A percentile compares a stretch with the other conserved stretches of the same genome.
Conservation (phyloP, 2,329 filamentous ascomycete species). For the Beauveria bassiana region DNA sequence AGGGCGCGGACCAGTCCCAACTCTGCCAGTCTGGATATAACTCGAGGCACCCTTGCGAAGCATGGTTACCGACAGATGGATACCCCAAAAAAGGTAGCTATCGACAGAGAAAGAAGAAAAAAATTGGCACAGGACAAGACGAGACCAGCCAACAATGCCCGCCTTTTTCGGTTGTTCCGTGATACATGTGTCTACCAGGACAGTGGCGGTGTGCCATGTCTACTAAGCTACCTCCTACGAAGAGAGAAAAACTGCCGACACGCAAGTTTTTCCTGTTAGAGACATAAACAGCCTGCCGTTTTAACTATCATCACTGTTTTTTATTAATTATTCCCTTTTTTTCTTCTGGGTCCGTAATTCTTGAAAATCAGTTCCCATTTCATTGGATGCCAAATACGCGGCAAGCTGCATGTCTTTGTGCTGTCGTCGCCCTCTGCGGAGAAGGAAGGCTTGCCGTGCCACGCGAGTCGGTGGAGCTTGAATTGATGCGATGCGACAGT, state of each 20-base stretch:
- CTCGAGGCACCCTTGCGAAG: constrained; percentile 3
- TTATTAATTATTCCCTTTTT: background rate
- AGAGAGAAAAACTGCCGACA: background rate
- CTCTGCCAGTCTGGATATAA: background rate
- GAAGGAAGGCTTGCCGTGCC: background rate
- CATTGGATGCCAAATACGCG: background rate
- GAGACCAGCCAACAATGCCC: background rate
- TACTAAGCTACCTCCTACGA: background rate
- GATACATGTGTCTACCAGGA: background rate
- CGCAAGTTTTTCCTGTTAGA: background rate
- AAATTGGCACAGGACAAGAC: background rate
- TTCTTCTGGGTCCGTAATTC: background rate
- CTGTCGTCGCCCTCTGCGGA: background rate
- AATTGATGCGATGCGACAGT: background rate
- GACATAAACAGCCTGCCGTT: background rate
- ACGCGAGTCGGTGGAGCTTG: constrained; percentile 1
- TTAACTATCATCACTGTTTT: background rate
- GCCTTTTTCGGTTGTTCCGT: background rate
- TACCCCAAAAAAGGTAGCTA: background rate
- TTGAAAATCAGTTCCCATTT: background rate
- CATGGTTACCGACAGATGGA: background rate
- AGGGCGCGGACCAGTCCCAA: background rate
- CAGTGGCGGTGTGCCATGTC: constrained; percentile 1
- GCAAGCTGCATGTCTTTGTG: background rate
- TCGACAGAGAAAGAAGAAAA: background rate